Percentiles rank a stretch among this genome's conserved stretches.
These are phyloP conservation scores for Saussurea involucrata DNA, from an alignment of 129 eudicot genomes.

Conservation along the genomic window DNA sequence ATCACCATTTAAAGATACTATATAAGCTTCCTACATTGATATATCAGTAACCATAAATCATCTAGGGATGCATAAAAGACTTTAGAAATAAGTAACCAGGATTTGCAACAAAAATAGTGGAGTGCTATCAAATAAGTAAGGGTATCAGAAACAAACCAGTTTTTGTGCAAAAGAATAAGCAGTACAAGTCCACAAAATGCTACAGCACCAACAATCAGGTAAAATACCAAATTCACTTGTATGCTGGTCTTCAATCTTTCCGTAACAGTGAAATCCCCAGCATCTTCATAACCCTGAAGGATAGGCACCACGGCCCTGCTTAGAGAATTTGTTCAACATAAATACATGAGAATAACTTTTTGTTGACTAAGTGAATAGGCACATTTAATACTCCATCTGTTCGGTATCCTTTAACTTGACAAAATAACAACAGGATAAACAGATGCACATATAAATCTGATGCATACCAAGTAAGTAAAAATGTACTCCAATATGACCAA, in stretches of 20 bases:
- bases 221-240: slow-evolving; percentile 69
- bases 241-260: slow-evolving; percentile 85
- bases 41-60: neutral
- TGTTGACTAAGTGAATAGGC: neutral
- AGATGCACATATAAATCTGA: neutral
- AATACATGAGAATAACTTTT: slow-evolving; percentile 7
- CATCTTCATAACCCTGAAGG: slow-evolving; percentile 98
- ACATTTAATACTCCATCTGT: neutral
- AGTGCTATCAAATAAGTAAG: slow-evolving; percentile 3
- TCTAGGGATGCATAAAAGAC: neutral
- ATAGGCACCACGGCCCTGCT: slow-evolving; percentile 98
- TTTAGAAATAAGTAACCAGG: neutral
- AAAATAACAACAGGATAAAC: neutral
- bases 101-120: neutral
- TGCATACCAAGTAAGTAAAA: slow-evolving; percentile 80
- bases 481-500: slow-evolving; percentile 95
- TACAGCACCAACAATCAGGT: slow-evolving; percentile 58
- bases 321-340: slow-evolving; percentile 28
- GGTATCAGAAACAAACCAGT: slow-evolving; percentile 56
- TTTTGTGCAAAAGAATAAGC: slow-evolving; percentile 47
- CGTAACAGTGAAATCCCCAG: slow-evolving; percentile 82
- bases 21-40: neutral
- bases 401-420: neutral
- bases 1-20: neutral
- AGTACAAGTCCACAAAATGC: slow-evolving; percentile 73